Percentiles rank a stretch among this genome's conserved stretches.
phyloP scores from a whole-genome alignment of 2,329 filamentous ascomycete genomes.

The Septoria petroselini region DNA sequence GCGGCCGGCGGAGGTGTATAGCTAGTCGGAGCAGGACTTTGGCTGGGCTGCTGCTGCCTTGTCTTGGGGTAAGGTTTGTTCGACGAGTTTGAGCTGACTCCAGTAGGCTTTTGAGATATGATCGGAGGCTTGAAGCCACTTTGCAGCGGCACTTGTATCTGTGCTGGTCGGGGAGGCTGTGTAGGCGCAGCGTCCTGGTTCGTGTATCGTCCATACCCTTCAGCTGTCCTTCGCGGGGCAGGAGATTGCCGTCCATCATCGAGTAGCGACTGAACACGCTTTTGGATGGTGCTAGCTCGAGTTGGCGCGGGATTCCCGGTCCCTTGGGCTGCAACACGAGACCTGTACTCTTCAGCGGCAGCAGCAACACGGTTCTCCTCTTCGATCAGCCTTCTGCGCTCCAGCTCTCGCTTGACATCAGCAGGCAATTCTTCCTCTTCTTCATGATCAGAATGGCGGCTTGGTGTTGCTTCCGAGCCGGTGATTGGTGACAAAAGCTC shows the following conservation, averaged over 20 bases:
- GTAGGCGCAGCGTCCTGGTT: conserved; percentile 42
- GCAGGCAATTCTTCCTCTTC: conserved; percentile 73
- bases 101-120: conserved; percentile 30
- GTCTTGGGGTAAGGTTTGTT: conserved; percentile 31
- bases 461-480: conserved; percentile 70
- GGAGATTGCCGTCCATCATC: conserved; percentile 67
- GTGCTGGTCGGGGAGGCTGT: conserved; percentile 8
- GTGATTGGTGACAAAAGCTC: conserved; percentile 64
- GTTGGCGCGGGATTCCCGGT: conserved; percentile 52
- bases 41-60: conserved; percentile 20
- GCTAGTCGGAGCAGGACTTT: conserved; percentile 11
- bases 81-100: conserved; percentile 12
- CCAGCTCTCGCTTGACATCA: conserved; percentile 85
- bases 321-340: conserved; percentile 65
- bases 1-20: conserved; percentile 7
- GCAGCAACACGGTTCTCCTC: conserved; percentile 88
- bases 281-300: conserved; percentile 81
- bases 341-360: conserved; percentile 83
- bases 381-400: conserved; percentile 73
- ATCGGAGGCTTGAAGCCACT: conserved; percentile 24
- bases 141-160: conserved; percentile 16
- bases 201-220: conserved; percentile 87
- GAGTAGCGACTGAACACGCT: conserved; percentile 80
- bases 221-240: conserved; percentile 63
- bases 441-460: conserved; percentile 54